phyloP scores from a whole-genome alignment of 805 yeast genomes.

The Nakazawaea molendinolei region DNA sequence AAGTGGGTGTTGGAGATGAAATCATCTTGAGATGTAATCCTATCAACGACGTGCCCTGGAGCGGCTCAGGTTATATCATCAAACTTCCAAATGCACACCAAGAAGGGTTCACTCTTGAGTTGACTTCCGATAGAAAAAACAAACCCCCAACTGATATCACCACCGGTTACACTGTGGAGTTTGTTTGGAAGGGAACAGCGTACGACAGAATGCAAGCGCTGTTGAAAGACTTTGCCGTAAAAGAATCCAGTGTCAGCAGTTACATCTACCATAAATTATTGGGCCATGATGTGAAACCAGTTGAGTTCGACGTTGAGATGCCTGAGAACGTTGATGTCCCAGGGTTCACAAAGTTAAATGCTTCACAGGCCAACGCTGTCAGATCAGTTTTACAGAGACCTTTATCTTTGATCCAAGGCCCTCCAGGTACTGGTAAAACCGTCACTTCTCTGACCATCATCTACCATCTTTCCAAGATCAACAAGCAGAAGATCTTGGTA shows the following conservation, averaged over 20 bases:
- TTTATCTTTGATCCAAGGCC: constrained; percentile 83
- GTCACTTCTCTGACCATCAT: constrained; percentile 88
- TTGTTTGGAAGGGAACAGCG: constrained; percentile 84
- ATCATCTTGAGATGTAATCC: constrained; percentile 63
- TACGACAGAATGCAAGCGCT: constrained; percentile 83
- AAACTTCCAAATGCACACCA: constrained; percentile 60
- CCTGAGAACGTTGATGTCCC: constrained; percentile 61
- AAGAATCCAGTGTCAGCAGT: constrained; percentile 62
- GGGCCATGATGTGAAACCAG: constrained; percentile 69
- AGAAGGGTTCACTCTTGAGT: constrained; percentile 68
- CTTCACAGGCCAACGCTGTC: constrained; percentile 77
- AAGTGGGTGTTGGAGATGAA: constrained; percentile 82
- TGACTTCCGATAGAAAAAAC: constrained; percentile 33
- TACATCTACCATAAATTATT: constrained; percentile 70
- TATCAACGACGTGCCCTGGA: constrained; percentile 56
- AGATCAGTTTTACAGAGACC: constrained; percentile 62
- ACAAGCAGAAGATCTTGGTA: constrained; percentile 63
- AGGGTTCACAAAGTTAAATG: constrained; percentile 56
- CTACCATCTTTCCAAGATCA: constrained; percentile 60
- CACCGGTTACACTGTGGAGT: constrained; percentile 73
- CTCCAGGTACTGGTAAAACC: constrained; percentile 96
- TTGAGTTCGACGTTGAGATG: constrained; percentile 52
- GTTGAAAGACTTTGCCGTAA: constrained; percentile 61
- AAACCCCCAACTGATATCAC: constrained; percentile 53
- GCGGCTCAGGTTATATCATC: constrained; percentile 63